A percentile compares a stretch with the other conserved stretches of the same genome.
These are phyloP conservation scores for Kazachstania taianensis DNA, from an alignment of 805 yeast species.

Conservation along the genomic window DNA sequence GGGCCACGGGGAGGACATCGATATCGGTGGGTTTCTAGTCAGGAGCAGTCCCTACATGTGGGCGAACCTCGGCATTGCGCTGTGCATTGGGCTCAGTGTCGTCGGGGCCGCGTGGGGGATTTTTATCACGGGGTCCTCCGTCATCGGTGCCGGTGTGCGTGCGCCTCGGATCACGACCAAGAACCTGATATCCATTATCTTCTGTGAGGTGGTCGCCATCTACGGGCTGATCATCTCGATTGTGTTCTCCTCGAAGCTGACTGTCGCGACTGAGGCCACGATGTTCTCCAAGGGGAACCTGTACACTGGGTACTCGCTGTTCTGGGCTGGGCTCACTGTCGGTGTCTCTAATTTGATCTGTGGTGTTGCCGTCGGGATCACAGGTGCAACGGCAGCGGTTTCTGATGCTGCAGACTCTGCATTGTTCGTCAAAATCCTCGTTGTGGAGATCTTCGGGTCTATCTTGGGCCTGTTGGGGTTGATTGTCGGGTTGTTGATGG, in stretches of 20 bases:
- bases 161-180: conserved; percentile 97
- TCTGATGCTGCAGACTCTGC: conserved; percentile 96
- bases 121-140: conserved; percentile 87
- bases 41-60: conserved; percentile 92
- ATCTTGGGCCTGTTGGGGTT: conserved; percentile 92
- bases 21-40: conserved; percentile 79
- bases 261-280: conserved; percentile 46
- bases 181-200: conserved; percentile 90
- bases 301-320: conserved; percentile 89
- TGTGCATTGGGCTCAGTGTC: conserved; percentile 88
- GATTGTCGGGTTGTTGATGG: conserved; percentile 94
- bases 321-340: conserved; percentile 98
- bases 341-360: conserved; percentile 89
- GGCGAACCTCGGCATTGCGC: conserved; percentile 84
- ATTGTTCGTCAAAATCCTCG: conserved; percentile 88
- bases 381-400: conserved; percentile 98
- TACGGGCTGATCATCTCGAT: conserved; percentile 96
- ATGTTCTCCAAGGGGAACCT: conserved; percentile 73
- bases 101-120: conserved; percentile 99
- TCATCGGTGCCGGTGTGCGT: conserved; percentile 95
- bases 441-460: conserved; percentile 94
- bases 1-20: conserved; percentile 85
- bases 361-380: conserved; percentile 94
- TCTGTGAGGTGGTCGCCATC: conserved; percentile 98
- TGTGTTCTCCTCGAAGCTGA: conserved; percentile 85